Percentiles rank a stretch among this genome's conserved stretches.
These are phyloP conservation scores for Solanum appendiculatum DNA, from an alignment of 257 asterid species.

Conservation along the genomic window DNA sequence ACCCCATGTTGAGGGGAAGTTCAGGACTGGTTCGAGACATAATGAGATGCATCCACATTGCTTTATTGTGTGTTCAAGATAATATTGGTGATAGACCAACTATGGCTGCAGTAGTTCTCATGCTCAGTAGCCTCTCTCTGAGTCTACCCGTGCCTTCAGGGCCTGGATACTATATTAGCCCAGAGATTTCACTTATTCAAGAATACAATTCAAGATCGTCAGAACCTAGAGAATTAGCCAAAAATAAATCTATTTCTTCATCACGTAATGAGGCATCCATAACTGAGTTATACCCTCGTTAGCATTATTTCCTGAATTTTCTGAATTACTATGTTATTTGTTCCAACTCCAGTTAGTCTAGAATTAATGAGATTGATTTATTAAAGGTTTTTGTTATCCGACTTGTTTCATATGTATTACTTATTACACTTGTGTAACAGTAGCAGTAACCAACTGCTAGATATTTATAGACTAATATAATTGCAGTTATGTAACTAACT, in stretches of 20 bases:
- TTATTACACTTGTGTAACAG: too few relatives aligned
- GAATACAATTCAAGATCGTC: not conserved
- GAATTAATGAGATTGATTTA: not conserved
- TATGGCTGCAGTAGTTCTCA: too few relatives aligned
- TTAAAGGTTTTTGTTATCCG: too few relatives aligned
- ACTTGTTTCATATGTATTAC: too few relatives aligned
- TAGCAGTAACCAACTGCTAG: not conserved
- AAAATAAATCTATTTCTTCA: too few relatives aligned
- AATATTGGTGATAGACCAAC: too few relatives aligned
- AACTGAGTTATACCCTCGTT: conserved; percentile 5
- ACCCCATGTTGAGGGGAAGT: not conserved
- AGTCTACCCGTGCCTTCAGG: too few relatives aligned
- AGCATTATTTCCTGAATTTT: not conserved
- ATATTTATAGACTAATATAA: not conserved
- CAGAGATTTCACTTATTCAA: not conserved
- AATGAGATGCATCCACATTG: conserved; percentile 7
- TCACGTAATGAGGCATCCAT: not conserved
- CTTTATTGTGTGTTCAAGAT: too few relatives aligned
- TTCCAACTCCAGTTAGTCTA: not conserved
- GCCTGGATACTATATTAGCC: too few relatives aligned
- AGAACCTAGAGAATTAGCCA: too few relatives aligned
- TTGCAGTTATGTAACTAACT: not conserved
- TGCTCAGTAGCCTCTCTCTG: too few relatives aligned
- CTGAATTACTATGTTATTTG: not conserved
- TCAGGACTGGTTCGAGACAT: conserved; percentile 3